Percentiles rank a stretch among this genome's conserved stretches.
phyloP scores from a whole-genome alignment of 1,284 basidiomycete species.

The Moesziomyces parantarcticus region DNA sequence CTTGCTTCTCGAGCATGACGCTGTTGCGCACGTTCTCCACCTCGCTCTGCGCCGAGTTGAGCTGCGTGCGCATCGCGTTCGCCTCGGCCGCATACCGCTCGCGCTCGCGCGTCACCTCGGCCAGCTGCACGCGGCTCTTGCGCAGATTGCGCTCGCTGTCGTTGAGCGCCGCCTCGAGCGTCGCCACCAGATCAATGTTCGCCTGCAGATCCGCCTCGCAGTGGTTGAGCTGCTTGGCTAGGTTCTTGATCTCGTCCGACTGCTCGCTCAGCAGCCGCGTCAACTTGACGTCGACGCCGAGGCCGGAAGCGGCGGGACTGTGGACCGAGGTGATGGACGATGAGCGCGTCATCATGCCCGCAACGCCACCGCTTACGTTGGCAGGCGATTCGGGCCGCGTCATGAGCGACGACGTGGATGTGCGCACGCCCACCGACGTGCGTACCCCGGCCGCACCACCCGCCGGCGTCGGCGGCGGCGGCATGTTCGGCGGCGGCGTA shows the following conservation, averaged over 20 bases:
- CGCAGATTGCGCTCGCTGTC: slow-evolving; percentile 61
- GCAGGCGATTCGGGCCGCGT: slow-evolving; percentile 55
- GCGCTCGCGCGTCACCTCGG: slow-evolving; percentile 60
- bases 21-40: slow-evolving; percentile 57
- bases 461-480: slow-evolving; percentile 74
- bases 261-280: slow-evolving; percentile 76
- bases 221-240: slow-evolving; percentile 89
- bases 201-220: slow-evolving; percentile 89
- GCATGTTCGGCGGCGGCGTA: slow-evolving; percentile 85
- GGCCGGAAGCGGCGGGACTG: slow-evolving; percentile 34
- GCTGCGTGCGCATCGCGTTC: slow-evolving; percentile 55
- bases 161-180: slow-evolving; percentile 60
- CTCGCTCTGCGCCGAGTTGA: slow-evolving; percentile 53
- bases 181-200: slow-evolving; percentile 85
- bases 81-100: slow-evolving; percentile 52
- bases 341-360: slow-evolving; percentile 50
- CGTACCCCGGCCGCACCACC: slow-evolving; percentile 19
- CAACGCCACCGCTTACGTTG: slow-evolving; percentile 6
- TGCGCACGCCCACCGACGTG: slow-evolving; percentile 37
- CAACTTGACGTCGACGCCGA: slow-evolving; percentile 42
- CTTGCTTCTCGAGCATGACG: slow-evolving; percentile 56
- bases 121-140: slow-evolving; percentile 62
- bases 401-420: slow-evolving; percentile 49
- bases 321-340: slow-evolving; percentile 54
- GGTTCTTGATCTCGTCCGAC: slow-evolving; percentile 81